Conservation (phyloP, 768 basidiomycete genomes). For the Sistotremastrum suecicum region DNA sequence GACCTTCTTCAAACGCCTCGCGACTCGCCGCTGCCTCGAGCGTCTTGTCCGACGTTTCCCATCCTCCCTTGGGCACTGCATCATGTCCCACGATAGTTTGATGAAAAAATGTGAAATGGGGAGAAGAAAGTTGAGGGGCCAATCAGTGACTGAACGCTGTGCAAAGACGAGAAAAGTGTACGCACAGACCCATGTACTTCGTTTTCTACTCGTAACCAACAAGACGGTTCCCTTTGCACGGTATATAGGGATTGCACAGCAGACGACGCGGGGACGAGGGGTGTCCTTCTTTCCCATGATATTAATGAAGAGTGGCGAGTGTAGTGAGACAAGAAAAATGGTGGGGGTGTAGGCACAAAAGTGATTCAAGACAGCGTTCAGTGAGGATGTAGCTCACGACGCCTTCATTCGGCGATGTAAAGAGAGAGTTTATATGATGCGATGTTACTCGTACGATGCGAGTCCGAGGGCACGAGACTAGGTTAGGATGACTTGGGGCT, state of each 20-base stretch:
- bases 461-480: no score
- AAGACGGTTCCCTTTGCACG: conserved; percentile 64
- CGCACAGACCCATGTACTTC: conserved; percentile 82
- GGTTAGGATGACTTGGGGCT: no score
- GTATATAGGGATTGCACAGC: conserved; percentile 79
- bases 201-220: conserved; percentile 73
- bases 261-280: conserved; percentile 70
- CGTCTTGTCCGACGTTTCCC: conserved; percentile 68
- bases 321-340: background rate
- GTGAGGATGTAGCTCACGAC: no score
- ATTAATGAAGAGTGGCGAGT: background rate
- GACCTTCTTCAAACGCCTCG: conserved; percentile 95
- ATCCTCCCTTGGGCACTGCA: conserved; percentile 86
- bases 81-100: conserved; percentile 1
- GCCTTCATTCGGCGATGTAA: no score
- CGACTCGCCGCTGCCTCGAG: conserved; percentile 80
- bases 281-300: conserved; percentile 57
- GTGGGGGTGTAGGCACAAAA: background rate
- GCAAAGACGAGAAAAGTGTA: conserved; percentile 15
- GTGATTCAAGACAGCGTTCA: no score
- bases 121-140: conserved; percentile 1
- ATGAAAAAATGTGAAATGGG: conserved; percentile 3
- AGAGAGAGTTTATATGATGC: no score
- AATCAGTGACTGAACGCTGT: no score
- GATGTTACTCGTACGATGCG: no score